Base-by-base conservation (phyloP, 2,329 filamentous ascomycete species). In the Triangularia verruculosa region DNA sequence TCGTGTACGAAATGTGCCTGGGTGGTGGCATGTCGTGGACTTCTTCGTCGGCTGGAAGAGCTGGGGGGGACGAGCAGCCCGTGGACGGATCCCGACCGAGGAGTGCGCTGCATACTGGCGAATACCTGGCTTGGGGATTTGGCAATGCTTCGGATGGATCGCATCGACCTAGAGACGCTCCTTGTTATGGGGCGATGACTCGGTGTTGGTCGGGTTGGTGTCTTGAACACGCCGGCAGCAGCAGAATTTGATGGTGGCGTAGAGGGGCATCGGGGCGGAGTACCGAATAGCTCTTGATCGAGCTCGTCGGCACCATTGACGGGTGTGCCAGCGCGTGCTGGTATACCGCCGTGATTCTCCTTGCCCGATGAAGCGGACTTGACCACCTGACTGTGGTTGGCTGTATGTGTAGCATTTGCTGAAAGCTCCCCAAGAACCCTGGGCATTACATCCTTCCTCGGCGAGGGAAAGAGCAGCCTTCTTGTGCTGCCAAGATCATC, bases 391-490 rank as follows among this genome's bases (percentile, higher is more conserved):
- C 72, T 73, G 24, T 78, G 77, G 2, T 77, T 72, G 15, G 76
- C 71, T 3, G 79, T 78, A 64, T 82, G 79, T 51, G 83, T 77
- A 59, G 81, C 73, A 68, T 88, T 88, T 15, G 82, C 77, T 13
- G 80, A 76, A 47, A 86, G 74, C 69, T 88, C 85, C 57, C 83
- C 82, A 2, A 91, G 79, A 22, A 85, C 82, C 72, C 87, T 91
- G 1, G 82, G 77, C 54, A 85, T 80, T 34, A 83, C 85, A 28
- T 86, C 84, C 68, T 89, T 89, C 52, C 87, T 83, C 1, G 91
- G 91, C 0, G 90, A 93, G 0, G 91, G 89, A 71, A 95, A 95
- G 0, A 95, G 80, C 2, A 93, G 76, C 63, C 92, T 83, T 65
- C 89, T 83, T 0, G 89, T 93, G 59, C 74, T 77, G 32, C 84